phyloP scores from a whole-genome alignment of 495 filamentous ascomycete species.

The Tetracladium setigerum region DNA sequence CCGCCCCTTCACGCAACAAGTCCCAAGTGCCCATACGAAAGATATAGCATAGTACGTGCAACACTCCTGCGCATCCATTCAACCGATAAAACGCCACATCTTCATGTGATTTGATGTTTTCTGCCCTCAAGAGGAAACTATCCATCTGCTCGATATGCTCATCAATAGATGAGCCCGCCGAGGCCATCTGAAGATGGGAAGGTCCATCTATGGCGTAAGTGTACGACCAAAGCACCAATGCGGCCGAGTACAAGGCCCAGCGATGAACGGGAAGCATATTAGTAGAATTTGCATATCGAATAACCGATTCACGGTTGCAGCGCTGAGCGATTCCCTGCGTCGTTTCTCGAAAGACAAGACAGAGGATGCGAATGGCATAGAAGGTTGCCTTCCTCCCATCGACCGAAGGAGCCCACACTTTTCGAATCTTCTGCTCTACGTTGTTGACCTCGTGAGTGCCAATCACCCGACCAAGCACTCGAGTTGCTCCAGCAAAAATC shows the following conservation, averaged over 20 bases:
- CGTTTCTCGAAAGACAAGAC: conserved; percentile 57
- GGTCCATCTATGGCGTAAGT: conserved; percentile 87
- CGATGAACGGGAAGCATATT: conserved; percentile 87
- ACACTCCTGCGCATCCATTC: conserved; percentile 74
- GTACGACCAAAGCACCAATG: conserved; percentile 90
- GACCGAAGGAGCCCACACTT: conserved; percentile 88
- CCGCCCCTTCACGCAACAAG: conserved; percentile 77
- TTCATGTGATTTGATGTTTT: conserved; percentile 66
- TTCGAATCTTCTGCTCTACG: conserved; percentile 77
- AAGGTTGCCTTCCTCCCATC: conserved; percentile 89
- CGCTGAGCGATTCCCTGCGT: conserved; percentile 12
- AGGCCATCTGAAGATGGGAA: conserved; percentile 42
- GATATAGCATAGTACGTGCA: conserved; percentile 73
- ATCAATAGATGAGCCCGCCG: conserved; percentile 44
- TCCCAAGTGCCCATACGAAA: conserved; percentile 87
- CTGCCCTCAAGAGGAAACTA: conserved; percentile 63
- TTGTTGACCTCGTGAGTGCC: conserved; percentile 71
- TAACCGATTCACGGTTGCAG: conserved; percentile 10
- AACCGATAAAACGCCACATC: conserved; percentile 68
- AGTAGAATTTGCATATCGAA: conserved; percentile 70
- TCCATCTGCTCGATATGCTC: conserved; percentile 75
- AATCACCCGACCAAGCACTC: conserved; percentile 80
- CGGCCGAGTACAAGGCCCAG: conserved; percentile 92
- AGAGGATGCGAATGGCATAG: conserved; percentile 84
- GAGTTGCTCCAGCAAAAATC: conserved; percentile 81